phyloP scores from a whole-genome alignment of 2,329 filamentous ascomycete genomes.

The Bisporella sp. region DNA sequence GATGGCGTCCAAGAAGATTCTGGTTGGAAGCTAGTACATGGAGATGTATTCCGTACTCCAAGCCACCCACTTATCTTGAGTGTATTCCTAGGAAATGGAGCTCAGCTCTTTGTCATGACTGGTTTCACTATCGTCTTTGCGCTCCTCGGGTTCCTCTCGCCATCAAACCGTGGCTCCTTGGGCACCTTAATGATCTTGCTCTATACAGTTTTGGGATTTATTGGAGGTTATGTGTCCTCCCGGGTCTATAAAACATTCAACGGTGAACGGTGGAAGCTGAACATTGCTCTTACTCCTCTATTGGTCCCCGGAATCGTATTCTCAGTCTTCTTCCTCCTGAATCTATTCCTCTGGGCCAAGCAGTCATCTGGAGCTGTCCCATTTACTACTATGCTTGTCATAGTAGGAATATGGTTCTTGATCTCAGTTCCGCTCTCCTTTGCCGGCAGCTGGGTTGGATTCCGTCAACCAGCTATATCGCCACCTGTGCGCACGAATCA shows the following conservation, averaged over 20 bases:
- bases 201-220: slow-evolving; percentile 86
- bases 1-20: slow-evolving; percentile 97
- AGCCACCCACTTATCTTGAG: slow-evolving; percentile 77
- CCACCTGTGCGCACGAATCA: slow-evolving; percentile 92
- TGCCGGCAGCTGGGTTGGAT: slow-evolving; percentile 87
- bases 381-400: slow-evolving; percentile 92
- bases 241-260: slow-evolving; percentile 92
- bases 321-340: slow-evolving; percentile 80
- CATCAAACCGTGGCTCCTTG: slow-evolving; percentile 88
- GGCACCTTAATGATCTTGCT: slow-evolving; percentile 90
- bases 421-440: slow-evolving; percentile 91
- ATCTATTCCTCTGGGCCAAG: slow-evolving; percentile 94
- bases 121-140: slow-evolving; percentile 91
- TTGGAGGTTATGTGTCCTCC: slow-evolving; percentile 85
- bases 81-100: slow-evolving; percentile 84
- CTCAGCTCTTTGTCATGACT: slow-evolving; percentile 96
- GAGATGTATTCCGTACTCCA: slow-evolving; percentile 90
- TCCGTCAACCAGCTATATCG: slow-evolving; percentile 65
- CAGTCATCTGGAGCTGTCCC: slow-evolving; percentile 89
- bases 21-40: slow-evolving; percentile 96
- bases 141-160: slow-evolving; percentile 87
- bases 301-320: slow-evolving; percentile 86
- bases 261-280: slow-evolving; percentile 90
- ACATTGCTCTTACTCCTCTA: slow-evolving; percentile 81
- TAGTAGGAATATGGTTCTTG: slow-evolving; percentile 92